Evolutionary conservation across 805 yeast species (phyloP).

Genomic region (Lipomyces lipofer): DNA sequence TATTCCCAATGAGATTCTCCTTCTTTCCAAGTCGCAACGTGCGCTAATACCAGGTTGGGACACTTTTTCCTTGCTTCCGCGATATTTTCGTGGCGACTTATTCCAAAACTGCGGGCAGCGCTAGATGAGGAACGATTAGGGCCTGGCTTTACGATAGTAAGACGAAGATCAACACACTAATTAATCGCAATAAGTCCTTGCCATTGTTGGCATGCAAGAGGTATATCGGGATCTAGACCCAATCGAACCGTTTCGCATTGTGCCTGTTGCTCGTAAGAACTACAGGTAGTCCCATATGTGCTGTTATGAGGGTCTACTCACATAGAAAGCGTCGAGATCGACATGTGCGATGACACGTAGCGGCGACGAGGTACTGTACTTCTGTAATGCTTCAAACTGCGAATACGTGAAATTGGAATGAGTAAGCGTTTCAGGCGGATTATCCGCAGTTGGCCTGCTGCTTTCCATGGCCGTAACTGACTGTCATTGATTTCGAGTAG

Average conservation of each 20-base stretch:
- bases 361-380: conserved; percentile 38
- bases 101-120: conserved; percentile 84
- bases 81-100: conserved; percentile 72
- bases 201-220: conserved; percentile 97
- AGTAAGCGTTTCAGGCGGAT: no score
- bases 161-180: conserved; percentile 34
- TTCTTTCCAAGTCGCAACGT: conserved; percentile 88
- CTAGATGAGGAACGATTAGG: conserved; percentile 50
- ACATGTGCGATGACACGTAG: conserved; percentile 79
- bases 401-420: conserved; percentile 18
- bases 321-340: conserved; percentile 93
- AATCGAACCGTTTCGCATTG: conserved; percentile 85
- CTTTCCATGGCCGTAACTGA: no score
- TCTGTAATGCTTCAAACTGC: conserved; percentile 14
- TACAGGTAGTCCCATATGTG: not conserved
- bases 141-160: not conserved
- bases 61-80: conserved; percentile 72
- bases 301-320: conserved; percentile 7
- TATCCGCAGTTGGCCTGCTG: no score
- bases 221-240: conserved; percentile 63
- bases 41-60: conserved; percentile 73
- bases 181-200: conserved; percentile 78
- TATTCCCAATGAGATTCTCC: conserved; percentile 87
- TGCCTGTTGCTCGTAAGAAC: conserved; percentile 40
- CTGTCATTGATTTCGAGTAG: no score